A percentile compares a stretch with the other conserved stretches of the same genome.
phyloP scores from a whole-genome alignment of 768 basidiomycete species.

The Polyporus arcularius region DNA sequence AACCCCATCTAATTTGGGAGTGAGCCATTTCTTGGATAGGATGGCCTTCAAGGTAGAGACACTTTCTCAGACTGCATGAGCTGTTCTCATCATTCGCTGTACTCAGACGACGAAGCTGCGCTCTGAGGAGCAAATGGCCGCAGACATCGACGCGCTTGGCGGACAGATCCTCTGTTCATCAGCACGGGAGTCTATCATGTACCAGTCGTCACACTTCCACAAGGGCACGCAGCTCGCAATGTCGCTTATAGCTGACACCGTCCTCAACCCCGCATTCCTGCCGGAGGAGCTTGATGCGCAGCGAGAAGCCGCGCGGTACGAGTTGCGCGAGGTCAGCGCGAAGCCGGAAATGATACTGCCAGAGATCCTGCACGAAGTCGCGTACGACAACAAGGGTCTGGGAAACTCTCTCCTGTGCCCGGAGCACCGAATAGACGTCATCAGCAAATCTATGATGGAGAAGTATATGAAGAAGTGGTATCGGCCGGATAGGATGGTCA shows the following conservation, averaged over 20 bases:
- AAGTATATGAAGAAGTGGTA: constrained; percentile 81
- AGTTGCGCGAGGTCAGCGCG: constrained; percentile 80
- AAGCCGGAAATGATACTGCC: constrained; percentile 96
- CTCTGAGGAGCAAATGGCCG: constrained; percentile 76
- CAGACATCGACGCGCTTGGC: constrained; percentile 79
- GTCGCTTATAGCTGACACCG: constrained; percentile 89
- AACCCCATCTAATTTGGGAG: constrained; percentile 67
- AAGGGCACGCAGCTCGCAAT: constrained; percentile 79
- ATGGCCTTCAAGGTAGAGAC: constrained; percentile 91
- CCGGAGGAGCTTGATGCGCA: constrained; percentile 81
- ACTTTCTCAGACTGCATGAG: background rate
- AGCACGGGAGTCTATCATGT: constrained; percentile 94
- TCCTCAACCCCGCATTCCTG: constrained; percentile 73
- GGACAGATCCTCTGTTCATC: constrained; percentile 92
- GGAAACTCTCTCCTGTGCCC: constrained; percentile 94
- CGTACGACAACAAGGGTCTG: constrained; percentile 73
- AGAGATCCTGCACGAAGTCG: constrained; percentile 85
- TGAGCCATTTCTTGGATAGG: constrained; percentile 90
- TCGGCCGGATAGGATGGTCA: constrained; percentile 90
- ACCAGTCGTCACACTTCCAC: constrained; percentile 94
- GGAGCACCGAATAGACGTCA: constrained; percentile 71
- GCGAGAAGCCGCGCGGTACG: constrained; percentile 86
- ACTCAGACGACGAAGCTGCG: constrained; percentile 71
- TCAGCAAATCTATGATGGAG: constrained; percentile 63
- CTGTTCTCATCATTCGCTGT: background rate